Conservation (phyloP, 2,329 filamentous ascomycete species). For the Aspergillus eucalypticola region DNA sequence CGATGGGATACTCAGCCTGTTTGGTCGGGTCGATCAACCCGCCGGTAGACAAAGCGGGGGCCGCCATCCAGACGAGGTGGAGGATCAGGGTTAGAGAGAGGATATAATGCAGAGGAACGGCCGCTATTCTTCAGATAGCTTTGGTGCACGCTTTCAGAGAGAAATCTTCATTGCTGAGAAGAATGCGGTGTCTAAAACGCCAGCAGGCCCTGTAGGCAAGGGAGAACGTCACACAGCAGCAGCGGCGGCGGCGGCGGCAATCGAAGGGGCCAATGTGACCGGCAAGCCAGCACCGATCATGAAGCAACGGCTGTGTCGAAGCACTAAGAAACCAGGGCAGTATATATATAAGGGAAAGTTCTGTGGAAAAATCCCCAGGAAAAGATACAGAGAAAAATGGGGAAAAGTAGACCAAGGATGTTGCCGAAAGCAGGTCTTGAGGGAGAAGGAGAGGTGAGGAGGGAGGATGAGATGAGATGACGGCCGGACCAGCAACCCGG, state of each 20-base stretch:
- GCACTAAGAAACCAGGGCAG: neutral
- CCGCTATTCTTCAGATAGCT: slow-evolving; percentile 8
- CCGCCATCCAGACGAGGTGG: slow-evolving; percentile 29
- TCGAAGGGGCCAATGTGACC: slow-evolving; percentile 5
- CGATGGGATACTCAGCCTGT: slow-evolving; percentile 49
- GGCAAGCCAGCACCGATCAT: slow-evolving; percentile 15
- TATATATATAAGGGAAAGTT: slow-evolving; percentile 2
- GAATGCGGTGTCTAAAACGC: neutral
- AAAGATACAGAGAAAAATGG: neutral
- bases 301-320: slow-evolving; percentile 5
- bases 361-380: neutral
- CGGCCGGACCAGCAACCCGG: slow-evolving; percentile 16
- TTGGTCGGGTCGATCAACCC: slow-evolving; percentile 47
- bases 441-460: neutral
- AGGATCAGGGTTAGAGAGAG: slow-evolving; percentile 7
- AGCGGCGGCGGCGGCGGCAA: slow-evolving; percentile 1
- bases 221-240: slow-evolving; percentile 24
- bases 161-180: slow-evolving; percentile 16
- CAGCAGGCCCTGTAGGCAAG: slow-evolving; percentile 19
- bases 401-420: neutral
- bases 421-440: too few species aligned
- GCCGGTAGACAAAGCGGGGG: slow-evolving; percentile 33
- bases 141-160: slow-evolving; percentile 9
- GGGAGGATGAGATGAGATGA: slow-evolving; percentile 9
- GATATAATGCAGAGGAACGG: neutral